Base-by-base conservation (phyloP, 23 red algal genomes). In the Gracilaria gracilis region DNA sequence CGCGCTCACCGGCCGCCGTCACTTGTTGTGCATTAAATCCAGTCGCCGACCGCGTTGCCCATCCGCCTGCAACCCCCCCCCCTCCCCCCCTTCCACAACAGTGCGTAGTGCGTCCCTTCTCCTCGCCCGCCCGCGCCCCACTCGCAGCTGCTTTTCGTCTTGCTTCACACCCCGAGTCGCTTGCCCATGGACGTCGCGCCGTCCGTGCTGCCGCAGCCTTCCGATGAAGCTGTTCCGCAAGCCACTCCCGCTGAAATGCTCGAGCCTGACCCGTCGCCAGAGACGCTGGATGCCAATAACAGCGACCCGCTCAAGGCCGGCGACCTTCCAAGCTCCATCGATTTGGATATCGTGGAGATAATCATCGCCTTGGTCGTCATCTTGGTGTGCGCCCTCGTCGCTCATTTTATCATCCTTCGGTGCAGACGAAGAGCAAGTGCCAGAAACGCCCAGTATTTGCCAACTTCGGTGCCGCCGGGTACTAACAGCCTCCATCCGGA, bases 291-390 rank as follows among this genome's bases (percentile, higher is more conserved):
- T 14, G 61, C 8, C 24, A 14, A 14, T n/a, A n/a, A n/a, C 33
- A 37, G 0, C 32, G 31, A 34, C 27, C 31, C 64, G 9, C 0
- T 36, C 64, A 34, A 34, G 32, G 32, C 64, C 14, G 64, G 20
- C 27, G 59, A 31, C 24, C 24, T 14, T 37, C 31, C 28, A 13
- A 36, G 32, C 23, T 6, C 72, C 21, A 9, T 77, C 3, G 39
- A 37, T 21, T 77, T 51, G 6, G 46, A 77, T 50, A 12, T 77
- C 15, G 39, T 77, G 14, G 72, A 77, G 34, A 29, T 77, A 8
- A 46, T 77, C 72, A 77, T 77, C 39, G 72, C 72, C n/a, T 31
- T 77, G 38, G 72, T 77, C 6, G 72, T 77, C 72, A 77, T 77
- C 46, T 31, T 77, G 39, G 21, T 50, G 40, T 77, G 38, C 20